Conservation (phyloP, 2,329 filamentous ascomycete genomes). For the Penicillium decumbens region DNA sequence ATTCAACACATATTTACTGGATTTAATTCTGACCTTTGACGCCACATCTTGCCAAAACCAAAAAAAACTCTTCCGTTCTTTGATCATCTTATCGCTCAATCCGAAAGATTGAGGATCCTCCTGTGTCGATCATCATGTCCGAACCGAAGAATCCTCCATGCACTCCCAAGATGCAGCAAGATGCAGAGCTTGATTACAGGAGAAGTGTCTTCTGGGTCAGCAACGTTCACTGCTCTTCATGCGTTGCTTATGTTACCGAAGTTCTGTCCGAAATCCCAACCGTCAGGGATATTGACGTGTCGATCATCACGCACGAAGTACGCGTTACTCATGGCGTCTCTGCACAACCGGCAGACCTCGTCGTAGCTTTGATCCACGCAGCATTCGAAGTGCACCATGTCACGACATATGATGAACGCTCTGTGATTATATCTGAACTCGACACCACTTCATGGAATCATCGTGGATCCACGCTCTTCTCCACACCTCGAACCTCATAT, state of each 20-base stretch:
- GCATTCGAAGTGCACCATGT: constrained; percentile 47
- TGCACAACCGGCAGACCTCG: constrained; percentile 33
- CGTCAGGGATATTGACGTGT: constrained; percentile 39
- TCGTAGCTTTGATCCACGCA: constrained; percentile 39
- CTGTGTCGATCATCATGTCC: constrained; percentile 18
- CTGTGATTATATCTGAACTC: constrained; percentile 31
- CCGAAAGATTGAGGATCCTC: not conserved
- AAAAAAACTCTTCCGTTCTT: not conserved
- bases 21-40: not conserved
- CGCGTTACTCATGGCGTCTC: constrained; percentile 36
- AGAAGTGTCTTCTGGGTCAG: constrained; percentile 42
- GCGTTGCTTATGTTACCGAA: constrained; percentile 44
- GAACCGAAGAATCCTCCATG: constrained; percentile 4
- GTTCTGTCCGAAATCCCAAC: constrained; percentile 38
- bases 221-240: constrained; percentile 49
- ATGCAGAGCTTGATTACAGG: constrained; percentile 3
- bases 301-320: constrained; percentile 44
- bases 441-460: constrained; percentile 33
- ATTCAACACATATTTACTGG: not conserved
- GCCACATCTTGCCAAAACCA: not conserved
- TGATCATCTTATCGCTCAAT: not conserved
- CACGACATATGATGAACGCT: constrained; percentile 36
- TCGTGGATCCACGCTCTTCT: constrained; percentile 23
- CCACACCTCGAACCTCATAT: constrained; percentile 17
- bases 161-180: constrained; percentile 10